Base-by-base conservation (phyloP, 345 rosid species). In the Linum lewisii region DNA sequence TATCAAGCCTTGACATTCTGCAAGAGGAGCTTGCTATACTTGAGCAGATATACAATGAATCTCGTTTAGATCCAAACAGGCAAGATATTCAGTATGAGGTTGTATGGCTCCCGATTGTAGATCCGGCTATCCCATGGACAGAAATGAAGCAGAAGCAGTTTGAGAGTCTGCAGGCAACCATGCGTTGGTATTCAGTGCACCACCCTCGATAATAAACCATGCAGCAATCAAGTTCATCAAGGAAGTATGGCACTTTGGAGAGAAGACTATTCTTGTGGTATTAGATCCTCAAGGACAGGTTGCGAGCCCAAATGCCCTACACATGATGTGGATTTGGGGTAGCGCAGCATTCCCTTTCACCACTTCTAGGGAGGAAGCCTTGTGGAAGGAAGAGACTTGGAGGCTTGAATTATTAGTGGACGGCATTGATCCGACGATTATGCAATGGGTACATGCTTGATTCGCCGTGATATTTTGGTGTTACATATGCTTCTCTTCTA, bases 121-220 rank as follows among this genome's bases (percentile, higher is more conserved):
- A 52, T 21, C 56, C 56, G 22, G 25, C 56, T 20, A 9, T 52
- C 15, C 56, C 56, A 20, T 52, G 56, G 56, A 52, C 56, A 19
- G 56, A 52, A 6, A 21, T 10, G 3, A 52, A 24, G 56, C 56
- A 52, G 25, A 52, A 52, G 56, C 23, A 24, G 56, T 52, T 52
- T 19, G 56, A 19, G 24, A 6, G 25, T 21, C 14, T 52, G 56
- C 56, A 52, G 56, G 25, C 23, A 20, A 52, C 24, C 56, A 52
- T 52, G 56, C 56, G 7, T 52, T 52, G 56, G 56, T 52, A 52
- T 24, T 20, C 56, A 19, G 56, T 52, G 56, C 10, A 52, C 56
- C 56, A 52, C 20, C 56, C 56, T 52, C 56, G 24, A 20, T 52
- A 11, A 52, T 52, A 19, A 21, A 52, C 56, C 56, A 13, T 21